Evolutionary conservation across 805 yeast genomes (phyloP).

Genomic region (Kazachstania kunashirensis): DNA sequence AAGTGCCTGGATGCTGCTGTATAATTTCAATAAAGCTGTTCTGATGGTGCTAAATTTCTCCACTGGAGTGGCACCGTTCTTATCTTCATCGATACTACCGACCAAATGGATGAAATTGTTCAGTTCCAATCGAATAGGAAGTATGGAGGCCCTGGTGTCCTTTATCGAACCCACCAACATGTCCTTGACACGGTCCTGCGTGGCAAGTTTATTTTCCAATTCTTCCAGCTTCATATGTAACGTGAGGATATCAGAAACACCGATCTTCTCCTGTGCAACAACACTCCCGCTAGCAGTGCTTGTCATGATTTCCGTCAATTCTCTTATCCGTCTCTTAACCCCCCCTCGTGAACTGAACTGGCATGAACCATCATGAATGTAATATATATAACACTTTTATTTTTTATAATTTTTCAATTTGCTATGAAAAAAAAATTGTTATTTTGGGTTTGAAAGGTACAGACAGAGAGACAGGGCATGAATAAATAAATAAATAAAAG

Average conservation of each 20-base stretch:
- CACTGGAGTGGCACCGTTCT: constrained; percentile 6
- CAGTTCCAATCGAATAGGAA: constrained; percentile 15
- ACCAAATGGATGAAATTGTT: constrained; percentile 21
- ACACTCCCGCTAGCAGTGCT: background rate
- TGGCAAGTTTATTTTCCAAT: constrained; percentile 13
- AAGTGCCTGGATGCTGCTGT: constrained; percentile 16
- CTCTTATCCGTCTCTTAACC: too few species aligned
- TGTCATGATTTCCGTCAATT: background rate
- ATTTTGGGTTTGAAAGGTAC: too few species aligned
- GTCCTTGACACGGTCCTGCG: constrained; percentile 8
- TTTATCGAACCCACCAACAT: constrained; percentile 6
- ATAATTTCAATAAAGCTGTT: constrained; percentile 14
- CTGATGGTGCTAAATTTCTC: constrained; percentile 18
- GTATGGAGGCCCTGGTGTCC: constrained; percentile 6
- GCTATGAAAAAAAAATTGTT: background rate
- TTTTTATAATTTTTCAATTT: too few species aligned
- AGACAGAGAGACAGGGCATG: too few species aligned
- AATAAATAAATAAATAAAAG: too few species aligned
- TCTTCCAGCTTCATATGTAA: constrained; percentile 12
- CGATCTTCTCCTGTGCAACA: background rate
- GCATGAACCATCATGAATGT: too few species aligned
- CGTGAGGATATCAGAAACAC: constrained; percentile 8
- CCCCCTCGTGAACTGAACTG: too few species aligned
- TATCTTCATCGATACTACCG: constrained; percentile 13
- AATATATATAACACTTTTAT: too few species aligned